Conservation (phyloP, 2,329 filamentous ascomycete species). For the Aspergillus fumigatus region DNA sequence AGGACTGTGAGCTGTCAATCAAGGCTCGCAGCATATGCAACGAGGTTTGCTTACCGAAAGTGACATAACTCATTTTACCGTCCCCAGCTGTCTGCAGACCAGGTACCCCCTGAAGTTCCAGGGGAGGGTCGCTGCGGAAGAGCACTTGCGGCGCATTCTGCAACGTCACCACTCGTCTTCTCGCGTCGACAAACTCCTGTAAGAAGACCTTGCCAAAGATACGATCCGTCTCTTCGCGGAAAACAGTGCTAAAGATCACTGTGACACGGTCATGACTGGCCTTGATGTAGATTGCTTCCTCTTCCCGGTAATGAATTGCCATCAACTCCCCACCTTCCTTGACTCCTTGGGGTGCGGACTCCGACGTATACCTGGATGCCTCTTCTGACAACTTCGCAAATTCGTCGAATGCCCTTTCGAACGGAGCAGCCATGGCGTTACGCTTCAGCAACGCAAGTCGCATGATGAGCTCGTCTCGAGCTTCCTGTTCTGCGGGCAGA, state of each 20-base stretch:
- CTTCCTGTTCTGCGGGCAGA: constrained; percentile 78
- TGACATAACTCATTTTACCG: constrained; percentile 93
- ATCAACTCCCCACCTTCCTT: constrained; percentile 87
- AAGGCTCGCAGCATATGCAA: not conserved
- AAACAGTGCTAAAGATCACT: constrained; percentile 97
- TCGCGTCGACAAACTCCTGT: constrained; percentile 96
- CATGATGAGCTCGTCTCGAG: constrained; percentile 77
- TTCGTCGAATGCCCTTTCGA: constrained; percentile 94
- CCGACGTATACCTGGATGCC: constrained; percentile 85
- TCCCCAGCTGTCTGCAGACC: constrained; percentile 72
- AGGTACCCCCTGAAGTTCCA: constrained; percentile 82
- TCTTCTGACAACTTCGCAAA: constrained; percentile 82
- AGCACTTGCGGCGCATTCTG: constrained; percentile 98
- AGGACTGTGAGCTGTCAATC: constrained; percentile 57
- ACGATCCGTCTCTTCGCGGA: constrained; percentile 94
- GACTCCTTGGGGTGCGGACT: constrained; percentile 88
- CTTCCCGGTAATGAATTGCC: constrained; percentile 96
- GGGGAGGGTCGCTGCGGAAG: constrained; percentile 88
- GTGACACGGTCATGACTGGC: constrained; percentile 96
- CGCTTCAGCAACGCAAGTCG: constrained; percentile 91
- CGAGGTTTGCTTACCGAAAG: constrained; percentile 66
- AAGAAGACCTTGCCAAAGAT: constrained; percentile 98
- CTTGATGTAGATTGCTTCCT: constrained; percentile 98
- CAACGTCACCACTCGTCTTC: constrained; percentile 72
- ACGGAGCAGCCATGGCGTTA: constrained; percentile 97